Evolutionary conservation across 768 basidiomycete genomes (phyloP).

Genomic region (Mycena haematopus): DNA sequence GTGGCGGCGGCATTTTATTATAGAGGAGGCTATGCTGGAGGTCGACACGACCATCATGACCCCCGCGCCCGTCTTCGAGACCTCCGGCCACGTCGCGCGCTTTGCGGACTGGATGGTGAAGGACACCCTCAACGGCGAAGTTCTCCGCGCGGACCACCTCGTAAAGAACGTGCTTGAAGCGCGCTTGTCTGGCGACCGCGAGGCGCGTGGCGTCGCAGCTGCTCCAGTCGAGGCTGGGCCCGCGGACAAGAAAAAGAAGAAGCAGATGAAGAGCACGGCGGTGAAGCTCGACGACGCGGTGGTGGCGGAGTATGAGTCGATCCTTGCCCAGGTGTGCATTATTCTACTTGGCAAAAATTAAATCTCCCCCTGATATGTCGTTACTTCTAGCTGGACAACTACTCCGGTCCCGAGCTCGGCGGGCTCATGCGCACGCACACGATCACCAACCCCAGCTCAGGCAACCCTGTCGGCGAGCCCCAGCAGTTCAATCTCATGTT

Average conservation of each 20-base stretch:
- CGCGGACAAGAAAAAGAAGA: slow-evolving; percentile 68
- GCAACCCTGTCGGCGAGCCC: slow-evolving; percentile 91
- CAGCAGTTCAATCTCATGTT: slow-evolving; percentile 99
- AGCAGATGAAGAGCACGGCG: slow-evolving; percentile 74
- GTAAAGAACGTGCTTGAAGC: slow-evolving; percentile 93
- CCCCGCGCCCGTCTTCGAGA: slow-evolving; percentile 91
- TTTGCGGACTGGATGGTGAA: slow-evolving; percentile 99
- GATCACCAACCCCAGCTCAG: slow-evolving; percentile 90
- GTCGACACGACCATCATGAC: slow-evolving; percentile 99
- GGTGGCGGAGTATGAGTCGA: slow-evolving; percentile 76
- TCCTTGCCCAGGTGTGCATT: slow-evolving; percentile 85
- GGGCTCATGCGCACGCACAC: slow-evolving; percentile 81
- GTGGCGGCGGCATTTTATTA: slow-evolving; percentile 98
- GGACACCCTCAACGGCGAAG: slow-evolving; percentile 93
- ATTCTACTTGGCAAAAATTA: not conserved
- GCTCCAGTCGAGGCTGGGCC: slow-evolving; percentile 56
- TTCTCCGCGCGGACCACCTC: slow-evolving; percentile 95
- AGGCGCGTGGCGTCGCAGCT: slow-evolving; percentile 81
- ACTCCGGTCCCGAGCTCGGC: slow-evolving; percentile 87
- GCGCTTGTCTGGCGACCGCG: slow-evolving; percentile 86
- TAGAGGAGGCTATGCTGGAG: slow-evolving; percentile 98
- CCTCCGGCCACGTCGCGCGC: slow-evolving; percentile 96
- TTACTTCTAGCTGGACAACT: slow-evolving; percentile 86
- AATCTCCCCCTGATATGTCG: slow-evolving; percentile 5
- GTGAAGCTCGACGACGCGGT: slow-evolving; percentile 77